Percentiles rank a stretch among this genome's conserved stretches.
These are phyloP conservation scores for Ramularia collo-cygni DNA, from an alignment of 2,329 filamentous ascomycete genomes.

Conservation along the genomic window DNA sequence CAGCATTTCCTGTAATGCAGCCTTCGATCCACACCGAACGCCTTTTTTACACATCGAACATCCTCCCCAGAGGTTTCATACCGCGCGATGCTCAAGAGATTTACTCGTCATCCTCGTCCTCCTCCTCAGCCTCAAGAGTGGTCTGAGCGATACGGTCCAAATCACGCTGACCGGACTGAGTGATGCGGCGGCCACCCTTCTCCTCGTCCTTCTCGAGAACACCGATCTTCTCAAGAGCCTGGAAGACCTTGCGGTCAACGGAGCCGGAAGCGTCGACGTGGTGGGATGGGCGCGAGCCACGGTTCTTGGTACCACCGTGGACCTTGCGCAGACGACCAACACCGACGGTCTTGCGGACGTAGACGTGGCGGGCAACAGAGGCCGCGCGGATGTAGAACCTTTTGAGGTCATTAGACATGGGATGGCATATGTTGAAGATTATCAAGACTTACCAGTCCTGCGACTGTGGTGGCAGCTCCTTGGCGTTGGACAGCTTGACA, in stretches of 20 bases:
- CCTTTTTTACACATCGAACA: constrained; percentile 15
- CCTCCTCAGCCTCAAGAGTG: constrained; percentile 46
- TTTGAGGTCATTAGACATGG: background rate
- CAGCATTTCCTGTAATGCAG: constrained; percentile 6
- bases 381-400: constrained; percentile 79
- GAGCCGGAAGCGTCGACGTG: constrained; percentile 93
- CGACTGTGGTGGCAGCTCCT: constrained; percentile 96
- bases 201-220: constrained; percentile 97
- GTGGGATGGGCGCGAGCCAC: constrained; percentile 80
- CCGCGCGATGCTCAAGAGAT: background rate
- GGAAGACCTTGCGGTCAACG: constrained; percentile 96
- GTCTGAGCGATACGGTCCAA: constrained; percentile 67
- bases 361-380: constrained; percentile 94
- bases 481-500: constrained; percentile 94
- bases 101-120: constrained; percentile 37
- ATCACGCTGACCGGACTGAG: constrained; percentile 96
- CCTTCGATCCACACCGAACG: constrained; percentile 10
- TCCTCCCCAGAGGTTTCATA: constrained; percentile 7
- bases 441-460: constrained; percentile 80
- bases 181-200: constrained; percentile 97
- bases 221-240: constrained; percentile 98
- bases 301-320: constrained; percentile 89
- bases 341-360: constrained; percentile 98
- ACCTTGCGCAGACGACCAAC: constrained; percentile 95
- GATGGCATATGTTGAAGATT: background rate